Evolutionary conservation across 106 monocot genomes (phyloP).

Genomic region (Dactylorhiza incarnata): DNA sequence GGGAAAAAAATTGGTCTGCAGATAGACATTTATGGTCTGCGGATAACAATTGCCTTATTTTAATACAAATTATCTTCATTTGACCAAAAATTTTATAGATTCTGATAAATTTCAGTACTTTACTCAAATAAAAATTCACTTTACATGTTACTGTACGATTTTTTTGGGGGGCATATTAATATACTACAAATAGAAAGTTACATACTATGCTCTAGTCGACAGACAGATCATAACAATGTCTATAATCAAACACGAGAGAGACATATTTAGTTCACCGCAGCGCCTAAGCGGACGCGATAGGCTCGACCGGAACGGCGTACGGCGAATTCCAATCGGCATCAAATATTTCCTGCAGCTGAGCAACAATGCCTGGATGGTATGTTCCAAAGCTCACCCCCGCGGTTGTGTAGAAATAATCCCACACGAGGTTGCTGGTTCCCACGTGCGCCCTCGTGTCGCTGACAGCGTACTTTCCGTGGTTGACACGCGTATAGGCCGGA

Average conservation of each 20-base stretch:
- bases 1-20: too few relatives aligned
- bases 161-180: too few relatives aligned
- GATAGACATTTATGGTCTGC: too few relatives aligned
- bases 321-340: slow-evolving; percentile 94
- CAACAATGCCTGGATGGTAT: slow-evolving; percentile 43
- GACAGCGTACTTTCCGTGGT: slow-evolving; percentile 93
- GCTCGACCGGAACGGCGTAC: slow-evolving; percentile 54
- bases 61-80: too few relatives aligned
- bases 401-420: slow-evolving; percentile 94
- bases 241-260: not conserved
- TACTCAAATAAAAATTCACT: too few relatives aligned
- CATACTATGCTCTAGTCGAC: too few relatives aligned
- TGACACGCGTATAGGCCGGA: slow-evolving; percentile 75
- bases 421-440: slow-evolving; percentile 95
- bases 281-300: slow-evolving; percentile 15
- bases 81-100: too few relatives aligned
- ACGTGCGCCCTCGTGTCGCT: slow-evolving; percentile 75
- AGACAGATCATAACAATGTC: too few relatives aligned
- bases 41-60: too few relatives aligned
- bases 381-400: slow-evolving; percentile 76
- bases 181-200: too few relatives aligned
- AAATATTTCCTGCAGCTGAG: slow-evolving; percentile 68
- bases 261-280: not conserved
- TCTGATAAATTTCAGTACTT: too few relatives aligned
- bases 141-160: too few relatives aligned